A percentile compares a stretch with the other conserved stretches of the same genome.
Evolutionary conservation across 2,329 filamentous ascomycete species (phyloP).

Genomic region (Cytospora piceae): DNA sequence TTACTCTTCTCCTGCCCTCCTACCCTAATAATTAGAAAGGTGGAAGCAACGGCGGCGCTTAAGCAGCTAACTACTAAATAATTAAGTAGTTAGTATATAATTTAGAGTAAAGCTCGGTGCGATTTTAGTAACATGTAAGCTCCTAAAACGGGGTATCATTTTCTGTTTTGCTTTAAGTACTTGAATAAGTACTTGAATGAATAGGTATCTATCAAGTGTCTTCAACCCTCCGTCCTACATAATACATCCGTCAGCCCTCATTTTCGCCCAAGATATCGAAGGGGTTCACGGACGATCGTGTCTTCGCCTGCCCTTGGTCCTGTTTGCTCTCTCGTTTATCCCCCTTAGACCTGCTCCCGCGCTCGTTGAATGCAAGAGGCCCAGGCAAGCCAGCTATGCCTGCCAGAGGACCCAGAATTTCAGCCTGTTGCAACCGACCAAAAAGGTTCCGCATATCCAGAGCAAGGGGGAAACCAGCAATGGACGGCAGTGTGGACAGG

Average conservation of each 20-base stretch:
- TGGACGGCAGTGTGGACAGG: conserved; percentile 23
- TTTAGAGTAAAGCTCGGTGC: too few relatives aligned
- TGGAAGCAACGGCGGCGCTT: too few relatives aligned
- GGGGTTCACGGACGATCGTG: conserved; percentile 6
- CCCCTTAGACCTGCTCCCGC: neutral
- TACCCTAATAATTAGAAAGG: too few relatives aligned
- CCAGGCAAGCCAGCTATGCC: neutral
- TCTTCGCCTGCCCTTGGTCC: neutral
- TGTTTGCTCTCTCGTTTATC: neutral
- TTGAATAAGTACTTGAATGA: too few relatives aligned
- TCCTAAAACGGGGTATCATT: neutral
- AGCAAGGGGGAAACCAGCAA: conserved; percentile 17
- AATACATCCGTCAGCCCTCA: neutral
- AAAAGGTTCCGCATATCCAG: conserved; percentile 14
- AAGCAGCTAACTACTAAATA: too few relatives aligned
- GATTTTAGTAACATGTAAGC: too few relatives aligned
- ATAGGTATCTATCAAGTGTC: too few relatives aligned
- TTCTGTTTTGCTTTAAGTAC: neutral
- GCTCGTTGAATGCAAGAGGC: neutral
- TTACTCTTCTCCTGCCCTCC: too few relatives aligned
- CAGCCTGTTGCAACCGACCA: conserved; percentile 4
- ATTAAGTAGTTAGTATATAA: too few relatives aligned
- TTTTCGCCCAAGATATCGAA: conserved; percentile 13
- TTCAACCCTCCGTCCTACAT: neutral
- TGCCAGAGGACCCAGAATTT: conserved; percentile 1